Base-by-base conservation (phyloP, 2,329 filamentous ascomycete species). In the Sarocladium brachiariae region DNA sequence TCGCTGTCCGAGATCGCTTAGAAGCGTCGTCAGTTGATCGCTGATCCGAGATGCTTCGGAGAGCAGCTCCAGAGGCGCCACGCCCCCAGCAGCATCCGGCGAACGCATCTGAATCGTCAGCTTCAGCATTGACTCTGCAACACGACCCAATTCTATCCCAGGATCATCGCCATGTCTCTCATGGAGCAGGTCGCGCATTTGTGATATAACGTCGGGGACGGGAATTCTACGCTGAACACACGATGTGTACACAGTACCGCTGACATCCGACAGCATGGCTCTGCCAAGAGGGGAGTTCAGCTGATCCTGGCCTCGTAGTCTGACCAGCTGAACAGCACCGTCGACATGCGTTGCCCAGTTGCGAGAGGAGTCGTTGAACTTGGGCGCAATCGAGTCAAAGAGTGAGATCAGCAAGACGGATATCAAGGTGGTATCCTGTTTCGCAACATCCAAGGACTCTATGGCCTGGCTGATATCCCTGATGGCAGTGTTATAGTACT, bases 11-110 rank as follows among this genome's bases (percentile, higher is more conserved):
- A 91, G 69, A 82, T 77, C 10, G 84, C 86, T 1, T 81, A 78
- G 54, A 84, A 95, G 67, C 85, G 92, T 63, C 96, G 89, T 89
- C 77, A 87, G 58, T 78, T 93, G 48, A 89, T 92, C 3, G 76
- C 78, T 35, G 8, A 35, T 35, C 11, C 11, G 11, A 14, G 10
- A 9, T 18, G 33, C 33, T n/a, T n/a, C n/a, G 33, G 11, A 35
- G 33, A 35, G 33, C 8, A 35, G 6, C 8, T 35, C 33, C 11
- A 9, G 10, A 13, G 33, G 33, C 11, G 8, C 33, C 8, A 35
- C 8, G 33, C 33, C 16, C 33, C 16, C 33, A 18, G 11, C 33
- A 9, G 8, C 11, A 9, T 7, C 14, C n/a, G 33, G 33, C n/a
- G 33, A 18, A 8, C 14, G 7, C n/a, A 35, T 35, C 11, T 18